phyloP scores from a whole-genome alignment of 1,284 basidiomycete genomes.

The Leccinum pachyderme region DNA sequence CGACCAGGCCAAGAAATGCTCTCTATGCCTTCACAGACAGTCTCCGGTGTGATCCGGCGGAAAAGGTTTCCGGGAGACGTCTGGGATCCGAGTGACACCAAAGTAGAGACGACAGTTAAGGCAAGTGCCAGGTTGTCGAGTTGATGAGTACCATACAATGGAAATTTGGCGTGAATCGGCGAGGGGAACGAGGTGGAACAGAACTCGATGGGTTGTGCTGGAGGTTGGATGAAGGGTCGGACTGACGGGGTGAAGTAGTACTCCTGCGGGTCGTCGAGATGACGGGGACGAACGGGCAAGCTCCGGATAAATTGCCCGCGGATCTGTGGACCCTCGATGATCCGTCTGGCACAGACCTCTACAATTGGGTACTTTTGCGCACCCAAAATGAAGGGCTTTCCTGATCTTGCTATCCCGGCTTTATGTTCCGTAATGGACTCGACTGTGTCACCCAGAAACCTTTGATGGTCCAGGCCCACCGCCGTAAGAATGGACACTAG shows the following conservation, averaged over 20 bases:
- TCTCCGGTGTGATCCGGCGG: slow-evolving; percentile 26
- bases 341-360: slow-evolving; percentile 37
- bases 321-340: slow-evolving; percentile 37
- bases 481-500: slow-evolving; percentile 81
- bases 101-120: slow-evolving; percentile 58
- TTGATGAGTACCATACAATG: slow-evolving; percentile 82
- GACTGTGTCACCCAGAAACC: slow-evolving; percentile 80
- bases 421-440: slow-evolving; percentile 82
- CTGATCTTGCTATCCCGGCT: slow-evolving; percentile 73
- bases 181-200: slow-evolving; percentile 42
- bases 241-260: slow-evolving; percentile 36
- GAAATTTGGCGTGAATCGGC: slow-evolving; percentile 42
- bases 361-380: slow-evolving; percentile 62
- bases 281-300: slow-evolving; percentile 22
- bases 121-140: slow-evolving; percentile 78
- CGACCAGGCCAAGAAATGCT: slow-evolving; percentile 78
- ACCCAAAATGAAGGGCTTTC: slow-evolving; percentile 75
- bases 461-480: slow-evolving; percentile 92
- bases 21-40: slow-evolving; percentile 51
- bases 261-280: slow-evolving; percentile 28
- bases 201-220: slow-evolving; percentile 45
- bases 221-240: slow-evolving; percentile 37
- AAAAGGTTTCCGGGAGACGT: slow-evolving; percentile 14
- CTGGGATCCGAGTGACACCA: slow-evolving; percentile 45
- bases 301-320: slow-evolving; percentile 43